Evolutionary conservation across 352 stramenopile genomes (phyloP), one percentile per base, ranked within the genome.

Genomic region (Pythium dissotocum): DNA sequence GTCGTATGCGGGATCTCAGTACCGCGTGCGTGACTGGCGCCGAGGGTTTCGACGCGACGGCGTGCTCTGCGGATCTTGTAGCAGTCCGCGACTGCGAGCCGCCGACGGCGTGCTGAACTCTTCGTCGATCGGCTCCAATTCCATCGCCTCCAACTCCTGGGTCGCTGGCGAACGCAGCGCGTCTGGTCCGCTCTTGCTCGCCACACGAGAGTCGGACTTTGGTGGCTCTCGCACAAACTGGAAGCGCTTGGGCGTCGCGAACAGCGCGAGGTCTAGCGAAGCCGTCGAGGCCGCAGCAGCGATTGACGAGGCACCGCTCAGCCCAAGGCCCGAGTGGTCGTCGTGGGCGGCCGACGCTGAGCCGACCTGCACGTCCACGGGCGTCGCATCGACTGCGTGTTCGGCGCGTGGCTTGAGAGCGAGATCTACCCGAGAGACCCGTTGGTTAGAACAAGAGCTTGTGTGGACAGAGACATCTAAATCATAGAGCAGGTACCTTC

Each of bases 51-150:
- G 85, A 61, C 87, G 87, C 46, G 88, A 80, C 0, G 87, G 83
- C 14, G 76, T 77, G 57, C 76, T 89, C 46, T 75, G 74, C n/a
- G 80, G 71, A 63, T 91, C 82, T 69, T 84, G 91, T 57, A 58
- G 58, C 9, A 59, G 78, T 83, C 49, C 35, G 52, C 46, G 46
- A n/a, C 16, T 32, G 24, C 46, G 46, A 28, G 46, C 46, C 5
- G 70, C 82, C 38, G 88, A 79, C 18, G 82, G 82, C 56, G 85
- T 92, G 72, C 81, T 90, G 73, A 93, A 93, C 70, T 93, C 85
- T 61, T 93, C 85, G 65, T 93, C 85, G 58, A 93, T 89, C 57
- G 80, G 75, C 61, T 93, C 85, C 12, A 91, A 68, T 69, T 93
- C 83, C 83, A 93, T 87, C 26, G 73, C 77, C 51, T 92, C 80